Evolutionary conservation across 306 rosid genomes (phyloP).

Genomic region (Dalbergia cochinchinensis): DNA sequence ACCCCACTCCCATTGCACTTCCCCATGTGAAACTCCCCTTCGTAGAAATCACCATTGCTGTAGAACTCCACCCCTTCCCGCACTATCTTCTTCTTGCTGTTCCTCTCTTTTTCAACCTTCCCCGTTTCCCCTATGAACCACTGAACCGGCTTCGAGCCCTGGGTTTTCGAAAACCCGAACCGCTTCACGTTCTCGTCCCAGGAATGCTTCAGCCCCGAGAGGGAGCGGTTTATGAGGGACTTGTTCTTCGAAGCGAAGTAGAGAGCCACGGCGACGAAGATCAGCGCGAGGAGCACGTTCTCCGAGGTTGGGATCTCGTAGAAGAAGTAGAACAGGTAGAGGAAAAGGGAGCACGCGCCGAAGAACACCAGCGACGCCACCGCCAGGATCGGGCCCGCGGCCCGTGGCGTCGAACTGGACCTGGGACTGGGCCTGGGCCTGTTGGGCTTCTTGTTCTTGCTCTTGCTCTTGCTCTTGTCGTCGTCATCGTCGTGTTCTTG

Average conservation of each 20-base stretch:
- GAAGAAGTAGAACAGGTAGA: constrained; percentile 62
- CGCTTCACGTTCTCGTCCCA: constrained; percentile 67
- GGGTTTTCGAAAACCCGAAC: constrained; percentile 55
- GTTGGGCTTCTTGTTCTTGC: constrained; percentile 42
- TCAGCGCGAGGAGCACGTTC: constrained; percentile 72
- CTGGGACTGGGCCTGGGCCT: constrained; percentile 12
- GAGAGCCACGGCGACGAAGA: constrained; percentile 82
- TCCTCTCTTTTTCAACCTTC: constrained; percentile 4
- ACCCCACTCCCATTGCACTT: constrained; percentile 93
- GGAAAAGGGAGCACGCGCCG: constrained; percentile 50
- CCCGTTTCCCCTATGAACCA: constrained; percentile 88
- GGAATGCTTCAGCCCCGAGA: constrained; percentile 62
- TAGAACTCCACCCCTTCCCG: constrained; percentile 94
- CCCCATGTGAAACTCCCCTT: constrained; percentile 93
- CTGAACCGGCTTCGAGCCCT: constrained; percentile 67
- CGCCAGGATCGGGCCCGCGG: constrained; percentile 44
- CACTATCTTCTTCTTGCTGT: constrained; percentile 47
- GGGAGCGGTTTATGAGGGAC: constrained; percentile 58
- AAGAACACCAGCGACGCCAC: constrained; percentile 52
- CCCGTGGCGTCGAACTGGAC: constrained; percentile 37
- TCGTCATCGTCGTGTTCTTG: constrained; percentile 57
- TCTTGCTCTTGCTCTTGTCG: constrained; percentile 50
- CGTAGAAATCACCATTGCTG: constrained; percentile 97
- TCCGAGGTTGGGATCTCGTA: constrained; percentile 77
- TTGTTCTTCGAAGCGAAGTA: constrained; percentile 77